Evolutionary conservation across 2,329 filamentous ascomycete species (phyloP), one percentile per base, ranked within the genome.

Genomic region (Diaporthe ilicicola): DNA sequence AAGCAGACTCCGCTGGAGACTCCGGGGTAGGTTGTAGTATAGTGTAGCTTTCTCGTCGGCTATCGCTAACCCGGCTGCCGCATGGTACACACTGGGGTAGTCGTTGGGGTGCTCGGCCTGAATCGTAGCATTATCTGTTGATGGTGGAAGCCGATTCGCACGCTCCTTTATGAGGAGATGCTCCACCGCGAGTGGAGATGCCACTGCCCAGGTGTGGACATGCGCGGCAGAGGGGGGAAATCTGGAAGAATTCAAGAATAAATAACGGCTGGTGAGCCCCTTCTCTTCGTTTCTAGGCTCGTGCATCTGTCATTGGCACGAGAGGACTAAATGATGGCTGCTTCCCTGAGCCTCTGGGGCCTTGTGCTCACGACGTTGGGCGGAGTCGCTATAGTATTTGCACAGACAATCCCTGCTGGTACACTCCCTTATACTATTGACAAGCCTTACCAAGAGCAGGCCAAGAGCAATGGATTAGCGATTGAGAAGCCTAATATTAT

Each of bases 401-500:
- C 27, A 19, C 50, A 53, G 27, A 19, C 27, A 10, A 32, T 53
- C 27, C 50, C 50, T 32, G 15, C 50, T 29, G 27, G 50, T n/a
- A 32, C 27, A 32, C 59, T 62, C 12, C 42, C 42, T 4, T 62
- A 34, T 4, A 24, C 42, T 29, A 15, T 62, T 4, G 42, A 34
- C 8, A 5, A 48, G 2, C 59, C 59, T 17, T 62, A 48, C 13
- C 19, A 48, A 27, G 17, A 62, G 59, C 27, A 34, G 27, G 42
- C 59, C 19, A 48, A 48, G 29, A 29, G 42, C 29, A 62, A 62
- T 48, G 42, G 59, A 4, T n/a, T 62, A 1, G 42, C 42, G 13
- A 24, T 48, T 6, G 59, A 62, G 59, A 46, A 62, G n/a, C 59
- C 59, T 6, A 62, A 62, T 17, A 62, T 62, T 13, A 62, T 62